These are phyloP conservation scores for Pseudomonodictys pantanalensis DNA, from an alignment of 495 filamentous ascomycete genomes.

Conservation along the genomic window DNA sequence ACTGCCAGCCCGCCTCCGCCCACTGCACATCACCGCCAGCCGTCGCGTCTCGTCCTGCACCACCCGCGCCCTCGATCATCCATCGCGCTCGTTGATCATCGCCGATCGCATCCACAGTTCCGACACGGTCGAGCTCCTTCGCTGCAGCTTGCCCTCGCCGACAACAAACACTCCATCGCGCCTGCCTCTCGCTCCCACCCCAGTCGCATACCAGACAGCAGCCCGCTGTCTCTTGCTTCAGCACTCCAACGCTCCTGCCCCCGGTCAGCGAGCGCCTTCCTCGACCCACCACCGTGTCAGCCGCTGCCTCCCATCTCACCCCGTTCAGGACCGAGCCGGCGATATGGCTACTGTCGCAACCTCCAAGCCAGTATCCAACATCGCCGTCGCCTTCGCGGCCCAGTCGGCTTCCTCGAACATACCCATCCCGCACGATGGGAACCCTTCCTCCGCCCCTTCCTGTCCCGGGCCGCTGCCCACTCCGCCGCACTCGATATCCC, in stretches of 20 bases:
- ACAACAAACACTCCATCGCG: neutral
- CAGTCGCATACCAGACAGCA: conserved; percentile 4
- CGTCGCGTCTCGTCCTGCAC: neutral
- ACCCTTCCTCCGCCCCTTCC: conserved; percentile 58
- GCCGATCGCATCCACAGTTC: conserved; percentile 27
- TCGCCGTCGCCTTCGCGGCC: conserved; percentile 63
- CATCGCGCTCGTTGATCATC: conserved; percentile 20
- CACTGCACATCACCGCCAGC: neutral
- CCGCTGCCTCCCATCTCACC: conserved; percentile 1
- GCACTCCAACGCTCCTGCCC: conserved; percentile 14
- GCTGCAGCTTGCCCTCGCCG: conserved; percentile 28
- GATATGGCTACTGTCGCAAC: conserved; percentile 54
- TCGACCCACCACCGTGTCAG: conserved; percentile 23
- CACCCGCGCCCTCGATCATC: neutral
- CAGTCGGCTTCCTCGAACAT: conserved; percentile 68
- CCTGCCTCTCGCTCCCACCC: neutral
- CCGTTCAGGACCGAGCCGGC: conserved; percentile 28
- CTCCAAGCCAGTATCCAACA: conserved; percentile 52
- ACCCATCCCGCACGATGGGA: conserved; percentile 54
- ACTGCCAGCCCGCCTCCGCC: neutral
- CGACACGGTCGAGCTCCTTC: conserved; percentile 30
- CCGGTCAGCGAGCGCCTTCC: conserved; percentile 14
- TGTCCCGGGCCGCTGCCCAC: conserved; percentile 70
- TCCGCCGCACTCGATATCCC: conserved; percentile 95
- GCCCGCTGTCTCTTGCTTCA: conserved; percentile 8